phyloP scores from a whole-genome alignment of 2,329 filamentous ascomycete genomes.

The Colletotrichum incanum region DNA sequence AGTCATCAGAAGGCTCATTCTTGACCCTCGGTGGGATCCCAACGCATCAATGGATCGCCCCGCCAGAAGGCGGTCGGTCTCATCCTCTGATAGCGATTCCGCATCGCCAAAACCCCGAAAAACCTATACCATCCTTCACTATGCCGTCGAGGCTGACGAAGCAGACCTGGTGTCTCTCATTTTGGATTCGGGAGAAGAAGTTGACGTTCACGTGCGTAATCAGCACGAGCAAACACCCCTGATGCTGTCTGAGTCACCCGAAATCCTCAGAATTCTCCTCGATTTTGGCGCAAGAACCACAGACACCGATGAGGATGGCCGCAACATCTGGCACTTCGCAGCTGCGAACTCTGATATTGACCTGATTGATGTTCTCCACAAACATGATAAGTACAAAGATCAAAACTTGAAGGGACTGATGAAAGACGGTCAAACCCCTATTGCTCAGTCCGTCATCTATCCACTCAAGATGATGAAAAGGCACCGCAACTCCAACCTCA shows the following conservation, averaged over 20 bases:
- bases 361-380: slow-evolving; percentile 51
- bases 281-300: slow-evolving; percentile 48
- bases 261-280: slow-evolving; percentile 49
- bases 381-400: slow-evolving; percentile 49
- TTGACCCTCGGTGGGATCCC: slow-evolving; percentile 42
- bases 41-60: not conserved
- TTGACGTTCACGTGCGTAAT: slow-evolving; percentile 51
- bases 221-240: slow-evolving; percentile 53
- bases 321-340: slow-evolving; percentile 57
- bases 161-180: slow-evolving; percentile 50
- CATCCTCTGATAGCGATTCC: not conserved
- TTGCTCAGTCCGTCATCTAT: slow-evolving; percentile 50
- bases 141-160: slow-evolving; percentile 30
- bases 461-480: slow-evolving; percentile 5
- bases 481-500: no score
- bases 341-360: slow-evolving; percentile 52
- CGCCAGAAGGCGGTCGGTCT: not conserved
- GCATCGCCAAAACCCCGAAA: not conserved
- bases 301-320: slow-evolving; percentile 50
- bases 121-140: slow-evolving; percentile 26
- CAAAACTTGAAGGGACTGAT: slow-evolving; percentile 48
- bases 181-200: slow-evolving; percentile 47
- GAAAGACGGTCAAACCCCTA: slow-evolving; percentile 49
- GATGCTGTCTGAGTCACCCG: slow-evolving; percentile 51
- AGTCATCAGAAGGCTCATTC: slow-evolving; percentile 27